A percentile compares a stretch with the other conserved stretches of the same genome.
phyloP scores from a whole-genome alignment of 108 stramenopile genomes.

The Cyclotella distinguenda region DNA sequence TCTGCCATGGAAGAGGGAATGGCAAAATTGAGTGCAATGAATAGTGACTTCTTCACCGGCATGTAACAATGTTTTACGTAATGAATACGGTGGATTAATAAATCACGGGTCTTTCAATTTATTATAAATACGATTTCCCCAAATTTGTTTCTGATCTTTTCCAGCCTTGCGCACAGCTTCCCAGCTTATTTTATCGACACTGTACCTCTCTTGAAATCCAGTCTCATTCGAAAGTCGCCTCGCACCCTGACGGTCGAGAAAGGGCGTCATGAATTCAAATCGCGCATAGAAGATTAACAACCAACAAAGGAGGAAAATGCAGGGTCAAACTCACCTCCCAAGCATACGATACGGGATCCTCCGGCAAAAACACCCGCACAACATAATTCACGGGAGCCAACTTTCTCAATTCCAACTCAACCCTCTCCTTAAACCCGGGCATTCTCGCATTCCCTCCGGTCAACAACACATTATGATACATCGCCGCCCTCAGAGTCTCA shows the following conservation, averaged over 20 bases:
- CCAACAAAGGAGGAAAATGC: background rate
- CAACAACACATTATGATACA: constrained; percentile 81
- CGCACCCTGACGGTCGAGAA: constrained; percentile 33
- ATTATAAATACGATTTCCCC: constrained; percentile 30
- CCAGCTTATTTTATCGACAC: constrained; percentile 45
- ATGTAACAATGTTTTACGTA: constrained; percentile 16
- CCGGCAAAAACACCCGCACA: constrained; percentile 55
- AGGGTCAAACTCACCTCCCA: constrained; percentile 47
- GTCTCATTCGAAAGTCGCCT: constrained; percentile 28
- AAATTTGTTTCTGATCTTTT: constrained; percentile 42
- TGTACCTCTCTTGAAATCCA: constrained; percentile 40
- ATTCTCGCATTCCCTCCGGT: constrained; percentile 85
- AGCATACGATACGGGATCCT: constrained; percentile 67
- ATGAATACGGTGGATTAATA: background rate
- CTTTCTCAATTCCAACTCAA: constrained; percentile 71
- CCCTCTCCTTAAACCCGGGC: constrained; percentile 69
- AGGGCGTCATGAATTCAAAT: background rate
- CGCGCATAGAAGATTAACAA: background rate
- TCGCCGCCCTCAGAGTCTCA: constrained; percentile 60
- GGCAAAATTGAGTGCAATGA: constrained; percentile 76
- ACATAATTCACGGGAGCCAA: constrained; percentile 70
- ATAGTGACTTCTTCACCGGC: constrained; percentile 79
- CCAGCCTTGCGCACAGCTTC: constrained; percentile 48
- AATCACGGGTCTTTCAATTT: background rate
- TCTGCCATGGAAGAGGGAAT: constrained; percentile 66